These are phyloP conservation scores for Pelagophyceae sp. DNA, from an alignment of 352 stramenopile genomes.

Conservation along the genomic window DNA sequence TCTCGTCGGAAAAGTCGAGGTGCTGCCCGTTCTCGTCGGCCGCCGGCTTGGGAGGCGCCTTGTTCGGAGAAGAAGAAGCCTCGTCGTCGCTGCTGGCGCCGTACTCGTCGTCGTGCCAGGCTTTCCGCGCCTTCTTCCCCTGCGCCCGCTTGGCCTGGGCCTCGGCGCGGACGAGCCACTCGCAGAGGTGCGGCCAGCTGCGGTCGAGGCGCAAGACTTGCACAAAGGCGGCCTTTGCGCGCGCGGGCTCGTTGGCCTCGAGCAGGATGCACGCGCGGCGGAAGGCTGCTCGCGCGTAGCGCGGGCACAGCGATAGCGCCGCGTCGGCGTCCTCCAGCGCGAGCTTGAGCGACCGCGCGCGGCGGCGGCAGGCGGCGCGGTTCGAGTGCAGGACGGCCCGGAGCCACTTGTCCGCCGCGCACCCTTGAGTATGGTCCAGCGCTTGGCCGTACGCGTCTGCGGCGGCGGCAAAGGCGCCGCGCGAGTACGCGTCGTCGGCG, in stretches of 20 bases:
- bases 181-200: conserved; percentile 3
- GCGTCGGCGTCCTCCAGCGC: background rate
- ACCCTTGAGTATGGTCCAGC: background rate
- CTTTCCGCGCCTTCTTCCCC: background rate
- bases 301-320: background rate
- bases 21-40: background rate
- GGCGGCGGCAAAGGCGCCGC: background rate
- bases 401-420: background rate
- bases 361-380: background rate
- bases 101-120: background rate
- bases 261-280: conserved; percentile 2
- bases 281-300: background rate
- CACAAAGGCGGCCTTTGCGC: background rate
- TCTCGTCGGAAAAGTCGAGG: background rate
- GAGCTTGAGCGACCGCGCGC: background rate
- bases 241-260: background rate
- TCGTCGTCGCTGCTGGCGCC: background rate
- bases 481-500: conserved; percentile 3
- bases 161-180: conserved; percentile 5
- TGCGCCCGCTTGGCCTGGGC: background rate
- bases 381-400: background rate
- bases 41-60: background rate
- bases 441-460: background rate
- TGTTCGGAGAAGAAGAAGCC: background rate
- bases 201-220: background rate